Conservation (phyloP, 805 yeast genomes). For the Lipomyces lipofer region DNA sequence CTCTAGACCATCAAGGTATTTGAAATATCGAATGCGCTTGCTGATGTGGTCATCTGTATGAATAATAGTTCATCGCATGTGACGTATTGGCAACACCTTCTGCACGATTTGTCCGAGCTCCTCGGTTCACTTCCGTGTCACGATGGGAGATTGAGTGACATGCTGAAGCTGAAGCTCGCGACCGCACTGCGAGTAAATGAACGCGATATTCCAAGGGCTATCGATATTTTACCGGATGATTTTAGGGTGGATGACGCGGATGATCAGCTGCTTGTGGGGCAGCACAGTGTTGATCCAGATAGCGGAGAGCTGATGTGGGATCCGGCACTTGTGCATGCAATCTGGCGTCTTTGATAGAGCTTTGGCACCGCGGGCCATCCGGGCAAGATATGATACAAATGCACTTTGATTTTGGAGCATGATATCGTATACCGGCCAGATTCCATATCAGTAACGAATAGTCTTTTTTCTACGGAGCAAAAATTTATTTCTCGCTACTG, state of each 20-base stretch:
- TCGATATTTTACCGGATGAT: neutral
- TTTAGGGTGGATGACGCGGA: neutral
- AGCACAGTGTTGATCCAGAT: neutral
- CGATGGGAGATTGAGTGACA: neutral
- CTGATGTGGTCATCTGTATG: conserved; percentile 1
- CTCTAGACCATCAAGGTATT: neutral
- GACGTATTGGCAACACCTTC: neutral
- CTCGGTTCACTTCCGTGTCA: neutral
- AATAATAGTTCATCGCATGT: neutral
- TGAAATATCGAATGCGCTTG: neutral
- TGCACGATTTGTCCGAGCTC: neutral
- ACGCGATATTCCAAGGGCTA: neutral
- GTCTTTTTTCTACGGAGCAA: too few relatives aligned
- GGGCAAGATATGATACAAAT: too few relatives aligned
- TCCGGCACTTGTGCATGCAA: neutral
- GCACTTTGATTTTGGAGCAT: neutral
- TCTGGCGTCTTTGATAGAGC: neutral
- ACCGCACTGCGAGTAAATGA: neutral
- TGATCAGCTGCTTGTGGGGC: conserved; percentile 1
- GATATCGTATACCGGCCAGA: too few relatives aligned
- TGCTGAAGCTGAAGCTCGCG: neutral
- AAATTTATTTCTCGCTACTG: too few relatives aligned
- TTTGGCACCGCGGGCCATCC: neutral
- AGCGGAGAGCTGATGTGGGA: neutral
- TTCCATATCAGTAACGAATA: too few relatives aligned